These are phyloP conservation scores for Penicillium capsulatum DNA, from an alignment of 2,329 filamentous ascomycete species.

Conservation along the genomic window DNA sequence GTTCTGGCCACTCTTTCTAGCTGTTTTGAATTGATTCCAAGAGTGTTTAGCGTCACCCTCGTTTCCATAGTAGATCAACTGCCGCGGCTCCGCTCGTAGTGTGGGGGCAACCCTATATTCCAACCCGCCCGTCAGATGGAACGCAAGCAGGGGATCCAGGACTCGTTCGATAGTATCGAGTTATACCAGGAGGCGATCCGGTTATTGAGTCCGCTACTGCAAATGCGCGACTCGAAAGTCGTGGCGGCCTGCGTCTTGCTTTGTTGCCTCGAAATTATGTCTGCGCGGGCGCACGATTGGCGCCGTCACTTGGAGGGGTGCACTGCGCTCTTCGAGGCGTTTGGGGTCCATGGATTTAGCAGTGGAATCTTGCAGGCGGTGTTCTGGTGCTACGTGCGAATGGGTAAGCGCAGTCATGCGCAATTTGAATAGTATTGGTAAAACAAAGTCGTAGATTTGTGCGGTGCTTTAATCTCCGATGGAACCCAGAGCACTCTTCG, in stretches of 20 bases:
- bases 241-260: conserved; percentile 54
- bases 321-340: conserved; percentile 50
- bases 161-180: conserved; percentile 49
- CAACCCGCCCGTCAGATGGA: conserved; percentile 53
- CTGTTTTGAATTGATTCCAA: conserved; percentile 1
- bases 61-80: not conserved
- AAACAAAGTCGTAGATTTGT: conserved; percentile 44
- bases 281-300: conserved; percentile 50
- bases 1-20: conserved; percentile 7
- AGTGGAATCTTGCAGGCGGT: conserved; percentile 52
- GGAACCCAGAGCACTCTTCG: conserved; percentile 49
- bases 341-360: conserved; percentile 50
- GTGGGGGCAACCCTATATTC: no score
- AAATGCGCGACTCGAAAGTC: conserved; percentile 47
- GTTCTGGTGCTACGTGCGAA: conserved; percentile 59
- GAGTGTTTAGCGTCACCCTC: not conserved
- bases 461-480: conserved; percentile 53
- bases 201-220: conserved; percentile 46
- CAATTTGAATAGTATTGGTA: conserved; percentile 1
- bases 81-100: no score
- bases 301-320: conserved; percentile 55
- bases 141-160: conserved; percentile 44
- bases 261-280: conserved; percentile 54
- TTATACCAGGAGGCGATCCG: conserved; percentile 53
- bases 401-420: conserved; percentile 39